These are phyloP conservation scores for Cyamopsis tetragonoloba DNA, from an alignment of 306 rosid species.

Conservation along the genomic window DNA sequence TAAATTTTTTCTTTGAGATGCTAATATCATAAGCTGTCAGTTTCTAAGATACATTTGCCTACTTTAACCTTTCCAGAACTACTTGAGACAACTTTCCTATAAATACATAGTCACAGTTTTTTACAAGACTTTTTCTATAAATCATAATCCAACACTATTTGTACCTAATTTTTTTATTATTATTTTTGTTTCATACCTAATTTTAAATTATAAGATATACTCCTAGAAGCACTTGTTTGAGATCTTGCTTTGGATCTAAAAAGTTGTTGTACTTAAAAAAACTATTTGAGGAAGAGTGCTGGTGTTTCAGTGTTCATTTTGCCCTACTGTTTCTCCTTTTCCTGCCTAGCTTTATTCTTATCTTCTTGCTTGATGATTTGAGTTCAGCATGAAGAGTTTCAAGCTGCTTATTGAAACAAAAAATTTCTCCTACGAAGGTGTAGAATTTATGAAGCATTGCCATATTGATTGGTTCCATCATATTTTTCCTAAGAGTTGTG, in stretches of 20 bases:
- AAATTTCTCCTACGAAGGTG: neutral
- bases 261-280: neutral
- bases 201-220: no score
- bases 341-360: neutral
- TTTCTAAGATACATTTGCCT: no score
- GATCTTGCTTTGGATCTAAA: neutral
- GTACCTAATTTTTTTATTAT: no score
- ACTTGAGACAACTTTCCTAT: no score
- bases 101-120: no score
- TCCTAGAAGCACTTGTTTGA: no score
- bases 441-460: neutral
- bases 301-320: neutral
- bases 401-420: neutral
- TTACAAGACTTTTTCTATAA: no score
- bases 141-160: no score
- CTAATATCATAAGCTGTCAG: no score
- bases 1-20: no score
- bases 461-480: slow-evolving; percentile 11
- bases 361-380: neutral
- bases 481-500: slow-evolving; percentile 1
- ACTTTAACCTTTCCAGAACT: no score
- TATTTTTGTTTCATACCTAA: no score
- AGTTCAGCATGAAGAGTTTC: neutral
- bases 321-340: neutral
- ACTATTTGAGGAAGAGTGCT: neutral